A percentile compares a stretch with the other conserved stretches of the same genome.
Conservation (phyloP, 2,329 filamentous ascomycete species). For the Plectosphaerella sp. region DNA sequence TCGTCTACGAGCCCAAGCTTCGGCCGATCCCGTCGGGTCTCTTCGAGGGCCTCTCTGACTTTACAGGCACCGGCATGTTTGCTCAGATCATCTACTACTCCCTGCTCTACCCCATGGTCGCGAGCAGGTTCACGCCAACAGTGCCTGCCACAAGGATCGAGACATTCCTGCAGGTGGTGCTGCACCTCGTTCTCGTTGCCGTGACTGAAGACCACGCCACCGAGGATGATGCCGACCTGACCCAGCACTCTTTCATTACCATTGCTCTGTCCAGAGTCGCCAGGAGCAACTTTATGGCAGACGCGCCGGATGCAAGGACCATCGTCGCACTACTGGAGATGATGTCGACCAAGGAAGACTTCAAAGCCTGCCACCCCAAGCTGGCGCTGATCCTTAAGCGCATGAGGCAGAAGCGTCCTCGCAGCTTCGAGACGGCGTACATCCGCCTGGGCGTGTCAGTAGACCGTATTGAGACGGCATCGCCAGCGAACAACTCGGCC, state of each 20-base stretch:
- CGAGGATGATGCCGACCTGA: slow-evolving; percentile 41
- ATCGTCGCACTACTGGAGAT: slow-evolving; percentile 61
- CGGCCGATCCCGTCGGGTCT: slow-evolving; percentile 70
- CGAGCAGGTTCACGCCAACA: slow-evolving; percentile 62
- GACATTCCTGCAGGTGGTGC: slow-evolving; percentile 83
- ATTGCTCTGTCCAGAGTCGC: slow-evolving; percentile 63
- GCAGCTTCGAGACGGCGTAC: slow-evolving; percentile 66
- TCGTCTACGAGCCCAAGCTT: slow-evolving; percentile 87
- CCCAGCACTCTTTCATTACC: slow-evolving; percentile 64
- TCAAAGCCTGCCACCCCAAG: slow-evolving; percentile 79
- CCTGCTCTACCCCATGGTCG: slow-evolving; percentile 73
- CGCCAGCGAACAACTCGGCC: slow-evolving; percentile 64
- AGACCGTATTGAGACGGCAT: slow-evolving; percentile 76
- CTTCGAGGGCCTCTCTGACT: slow-evolving; percentile 71
- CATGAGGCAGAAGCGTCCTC: slow-evolving; percentile 78
- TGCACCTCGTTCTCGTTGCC: slow-evolving; percentile 83
- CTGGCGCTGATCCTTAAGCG: slow-evolving; percentile 78
- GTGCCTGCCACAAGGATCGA: slow-evolving; percentile 82
- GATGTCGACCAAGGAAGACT: slow-evolving; percentile 64
- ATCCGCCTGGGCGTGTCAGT: slow-evolving; percentile 60
- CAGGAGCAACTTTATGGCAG: slow-evolving; percentile 55
- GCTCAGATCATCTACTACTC: slow-evolving; percentile 87
- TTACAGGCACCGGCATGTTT: slow-evolving; percentile 82
- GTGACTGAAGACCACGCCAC: slow-evolving; percentile 73
- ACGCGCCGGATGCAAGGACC: slow-evolving; percentile 52